These are phyloP conservation scores for Amanita muscaria DNA, from an alignment of 768 basidiomycete species.

Conservation along the genomic window DNA sequence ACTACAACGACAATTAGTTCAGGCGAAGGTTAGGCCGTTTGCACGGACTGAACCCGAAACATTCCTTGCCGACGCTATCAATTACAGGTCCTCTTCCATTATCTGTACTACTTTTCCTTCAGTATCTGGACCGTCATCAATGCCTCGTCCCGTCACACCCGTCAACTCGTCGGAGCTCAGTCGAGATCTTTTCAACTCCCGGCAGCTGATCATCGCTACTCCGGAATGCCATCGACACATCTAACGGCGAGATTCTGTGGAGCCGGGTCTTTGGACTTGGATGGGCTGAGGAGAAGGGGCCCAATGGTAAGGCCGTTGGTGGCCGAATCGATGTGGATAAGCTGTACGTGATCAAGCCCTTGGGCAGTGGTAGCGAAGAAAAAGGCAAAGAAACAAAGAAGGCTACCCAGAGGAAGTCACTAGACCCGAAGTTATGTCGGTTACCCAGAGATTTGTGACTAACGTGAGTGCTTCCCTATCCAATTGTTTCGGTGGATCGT, in stretches of 20 bases:
- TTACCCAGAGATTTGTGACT: slow-evolving; percentile 51
- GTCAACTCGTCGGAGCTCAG: slow-evolving; percentile 28
- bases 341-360: slow-evolving; percentile 45
- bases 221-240: slow-evolving; percentile 74
- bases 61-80: too few species aligned
- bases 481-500: slow-evolving; percentile 5
- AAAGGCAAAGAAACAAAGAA: not conserved
- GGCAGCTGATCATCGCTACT: slow-evolving; percentile 70
- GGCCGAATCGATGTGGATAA: slow-evolving; percentile 50
- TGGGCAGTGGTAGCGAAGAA: slow-evolving; percentile 25
- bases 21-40: slow-evolving; percentile 42
- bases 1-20: slow-evolving; percentile 45
- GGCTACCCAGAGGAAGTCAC: not conserved
- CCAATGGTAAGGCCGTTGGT: slow-evolving; percentile 27
- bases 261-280: slow-evolving; percentile 67
- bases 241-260: slow-evolving; percentile 74
- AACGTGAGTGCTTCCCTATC: slow-evolving; percentile 39
- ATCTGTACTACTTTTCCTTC: slow-evolving; percentile 52
- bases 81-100: slow-evolving; percentile 59
- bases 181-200: slow-evolving; percentile 80
- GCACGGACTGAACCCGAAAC: too few species aligned
- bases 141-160: slow-evolving; percentile 30
- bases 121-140: slow-evolving; percentile 62
- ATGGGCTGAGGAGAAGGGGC: slow-evolving; percentile 33
- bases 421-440: slow-evolving; percentile 46